A percentile compares a stretch with the other conserved stretches of the same genome.
phyloP scores from a whole-genome alignment of 2,329 filamentous ascomycete genomes.

The Helotiales sp. region DNA sequence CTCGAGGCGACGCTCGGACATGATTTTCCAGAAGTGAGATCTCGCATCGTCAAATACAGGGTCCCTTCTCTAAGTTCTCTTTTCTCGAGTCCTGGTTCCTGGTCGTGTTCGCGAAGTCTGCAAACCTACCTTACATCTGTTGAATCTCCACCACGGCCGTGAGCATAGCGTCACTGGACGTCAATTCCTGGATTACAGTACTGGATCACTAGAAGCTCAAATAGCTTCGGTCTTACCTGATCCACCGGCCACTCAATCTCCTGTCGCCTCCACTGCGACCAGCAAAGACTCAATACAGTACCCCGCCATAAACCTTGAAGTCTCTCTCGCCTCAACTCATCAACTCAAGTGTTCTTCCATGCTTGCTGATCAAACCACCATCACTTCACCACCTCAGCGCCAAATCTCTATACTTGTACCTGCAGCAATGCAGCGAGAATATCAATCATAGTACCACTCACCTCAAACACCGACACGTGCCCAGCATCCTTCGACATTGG shows the following conservation, averaged over 20 bases:
- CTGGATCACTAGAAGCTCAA: not conserved
- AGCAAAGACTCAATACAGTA: not conserved
- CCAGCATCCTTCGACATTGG: slow-evolving; percentile 5
- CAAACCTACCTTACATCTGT: not conserved
- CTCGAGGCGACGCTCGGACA: not conserved
- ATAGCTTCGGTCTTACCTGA: not conserved
- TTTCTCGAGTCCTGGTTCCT: not conserved
- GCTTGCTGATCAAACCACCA: slow-evolving; percentile 13
- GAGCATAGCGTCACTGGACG: not conserved
- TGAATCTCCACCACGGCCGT: not conserved
- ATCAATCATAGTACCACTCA: slow-evolving; percentile 1
- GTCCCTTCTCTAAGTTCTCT: not conserved
- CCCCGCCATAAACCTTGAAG: slow-evolving; percentile 12
- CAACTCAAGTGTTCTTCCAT: slow-evolving; percentile 1
- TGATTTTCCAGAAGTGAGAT: not conserved
- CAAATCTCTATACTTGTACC: no score
- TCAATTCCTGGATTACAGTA: not conserved
- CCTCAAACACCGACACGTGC: slow-evolving; percentile 17
- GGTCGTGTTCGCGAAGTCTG: not conserved
- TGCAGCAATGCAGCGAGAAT: slow-evolving; percentile 6
- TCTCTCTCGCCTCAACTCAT: not conserved
- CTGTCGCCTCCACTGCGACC: slow-evolving; percentile 1
- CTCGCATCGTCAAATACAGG: not conserved
- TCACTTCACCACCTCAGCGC: slow-evolving; percentile 8
- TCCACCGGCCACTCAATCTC: slow-evolving; percentile 2